Evolutionary conservation across 1,284 basidiomycete genomes (phyloP), one percentile per base, ranked within the genome.

Genomic region (Moesziomyces aphidis): DNA sequence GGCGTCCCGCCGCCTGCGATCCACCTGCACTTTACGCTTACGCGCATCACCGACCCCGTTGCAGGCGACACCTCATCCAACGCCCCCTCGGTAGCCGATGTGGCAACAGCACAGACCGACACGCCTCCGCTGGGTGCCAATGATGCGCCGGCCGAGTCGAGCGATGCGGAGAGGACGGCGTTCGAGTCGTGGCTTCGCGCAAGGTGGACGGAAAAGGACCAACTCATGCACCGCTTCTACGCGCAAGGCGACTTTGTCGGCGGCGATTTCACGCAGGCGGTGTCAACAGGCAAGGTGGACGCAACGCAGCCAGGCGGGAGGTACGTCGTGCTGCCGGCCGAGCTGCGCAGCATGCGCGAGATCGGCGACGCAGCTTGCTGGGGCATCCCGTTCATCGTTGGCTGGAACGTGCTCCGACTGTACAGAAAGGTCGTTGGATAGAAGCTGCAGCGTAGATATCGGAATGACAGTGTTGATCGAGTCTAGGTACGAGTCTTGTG

Each of bases 151-250:
- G 62, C 59, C 23, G 55, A 74, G 56, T 89, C 92, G 24, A 89
- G 90, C 2, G 88, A 89, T 53, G 84, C 86, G 26, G 93, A 97
- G 78, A 90, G 89, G 74, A 87, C 86, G 5, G 85, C 73, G 21
- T 98, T 99, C 79, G 93, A 96, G 70, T 67, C 86, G 10, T 99
- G 96, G 96, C 85, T 98, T 55, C 86, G 91, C 53, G 86, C 87
- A 34, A 83, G 93, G 53, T 99, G 96, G 95, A 85, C 87, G 31
- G 89, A 91, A 73, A 98, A 99, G 86, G 95, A 97, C 83, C 85
- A 85, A 44, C 86, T 90, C 53, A 90, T 97, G 85, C 88, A 89
- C 43, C 85, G 80, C 31, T 94, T 91, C 82, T 88, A 89, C 64
- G 50, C 68, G 19, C 64, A 81, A 11, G 86, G 85, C 6, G 68